These are phyloP conservation scores for Trichoderma virens DNA, from an alignment of 495 filamentous ascomycete genomes.

Conservation along the genomic window DNA sequence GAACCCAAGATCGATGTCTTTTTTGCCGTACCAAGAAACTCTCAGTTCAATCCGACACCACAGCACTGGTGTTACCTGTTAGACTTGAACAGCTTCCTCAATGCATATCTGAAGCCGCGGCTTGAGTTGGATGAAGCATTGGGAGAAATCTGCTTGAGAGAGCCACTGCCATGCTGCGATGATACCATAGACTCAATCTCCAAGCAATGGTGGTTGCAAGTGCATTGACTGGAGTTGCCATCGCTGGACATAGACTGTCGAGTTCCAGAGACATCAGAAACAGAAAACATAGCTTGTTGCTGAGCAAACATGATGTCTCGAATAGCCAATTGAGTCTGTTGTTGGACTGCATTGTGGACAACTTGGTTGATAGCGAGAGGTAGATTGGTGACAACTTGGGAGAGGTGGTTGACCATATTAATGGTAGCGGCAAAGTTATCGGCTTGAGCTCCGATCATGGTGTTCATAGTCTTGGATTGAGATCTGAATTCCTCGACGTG, in stretches of 20 bases:
- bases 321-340: constrained; percentile 7
- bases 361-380: constrained; percentile 10
- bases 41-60: neutral
- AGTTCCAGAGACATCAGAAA: neutral
- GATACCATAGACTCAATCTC: neutral
- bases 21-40: neutral
- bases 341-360: neutral
- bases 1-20: neutral
- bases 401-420: neutral
- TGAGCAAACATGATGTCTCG: constrained; percentile 8
- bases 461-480: neutral
- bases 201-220: neutral
- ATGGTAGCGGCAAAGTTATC: neutral
- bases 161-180: neutral
- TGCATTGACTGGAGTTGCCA: neutral
- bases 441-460: neutral
- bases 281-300: constrained; percentile 10
- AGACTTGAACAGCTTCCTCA: neutral
- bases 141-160: neutral
- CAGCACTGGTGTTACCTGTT: neutral
- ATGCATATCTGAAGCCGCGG: neutral
- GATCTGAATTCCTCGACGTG: neutral
- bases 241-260: neutral
- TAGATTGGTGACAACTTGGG: constrained; percentile 6
- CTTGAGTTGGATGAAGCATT: neutral